These are phyloP conservation scores for Panaeolus papilionaceus DNA, from an alignment of 768 basidiomycete genomes.

Conservation along the genomic window DNA sequence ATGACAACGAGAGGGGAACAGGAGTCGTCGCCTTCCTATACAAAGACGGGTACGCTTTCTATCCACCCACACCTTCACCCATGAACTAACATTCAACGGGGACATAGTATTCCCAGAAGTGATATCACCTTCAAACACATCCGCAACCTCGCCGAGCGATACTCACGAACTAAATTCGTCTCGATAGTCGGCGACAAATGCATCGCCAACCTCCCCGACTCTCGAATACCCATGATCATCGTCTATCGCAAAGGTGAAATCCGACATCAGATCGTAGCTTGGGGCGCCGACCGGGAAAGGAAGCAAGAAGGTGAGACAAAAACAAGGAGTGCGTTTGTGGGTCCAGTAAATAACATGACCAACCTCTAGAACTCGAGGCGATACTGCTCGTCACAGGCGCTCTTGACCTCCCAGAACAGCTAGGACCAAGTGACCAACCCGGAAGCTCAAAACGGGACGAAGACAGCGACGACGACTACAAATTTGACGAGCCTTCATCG, in stretches of 20 bases:
- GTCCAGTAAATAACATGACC: conserved; percentile 15
- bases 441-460: conserved; percentile 30
- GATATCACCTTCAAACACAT: conserved; percentile 78
- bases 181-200: conserved; percentile 95
- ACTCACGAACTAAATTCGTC: conserved; percentile 94
- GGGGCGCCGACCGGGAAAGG: conserved; percentile 83
- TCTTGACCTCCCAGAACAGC: conserved; percentile 62
- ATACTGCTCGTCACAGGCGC: conserved; percentile 69
- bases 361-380: conserved; percentile 69
- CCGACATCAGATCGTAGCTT: conserved; percentile 81
- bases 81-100: not conserved
- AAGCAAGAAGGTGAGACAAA: conserved; percentile 68
- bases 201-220: conserved; percentile 95
- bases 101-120: conserved; percentile 75
- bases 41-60: conserved; percentile 83
- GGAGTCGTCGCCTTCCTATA: conserved; percentile 95
- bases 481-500: conserved; percentile 56
- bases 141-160: conserved; percentile 72
- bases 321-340: not conserved
- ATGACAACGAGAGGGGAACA: conserved; percentile 75
- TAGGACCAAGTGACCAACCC: conserved; percentile 27
- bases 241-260: conserved; percentile 94
- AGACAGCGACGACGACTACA: conserved; percentile 51
- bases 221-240: conserved; percentile 89
- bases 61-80: not conserved